Evolutionary conservation across 176 grass and related monocot species (phyloP).

Genomic region (Oryza coarctata): DNA sequence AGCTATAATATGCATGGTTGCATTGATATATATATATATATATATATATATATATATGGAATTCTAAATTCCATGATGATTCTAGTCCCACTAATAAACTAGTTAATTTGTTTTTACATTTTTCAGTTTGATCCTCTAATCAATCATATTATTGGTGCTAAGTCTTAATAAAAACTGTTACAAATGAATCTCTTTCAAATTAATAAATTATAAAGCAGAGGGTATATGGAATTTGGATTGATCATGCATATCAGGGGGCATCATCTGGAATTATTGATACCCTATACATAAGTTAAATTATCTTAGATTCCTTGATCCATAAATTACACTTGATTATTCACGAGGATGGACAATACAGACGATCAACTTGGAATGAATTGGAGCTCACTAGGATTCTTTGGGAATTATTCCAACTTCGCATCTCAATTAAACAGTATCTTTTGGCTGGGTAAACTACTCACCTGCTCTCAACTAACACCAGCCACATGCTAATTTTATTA

Average conservation of each 20-base stretch:
- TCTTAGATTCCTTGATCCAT: neutral
- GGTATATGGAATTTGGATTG: neutral
- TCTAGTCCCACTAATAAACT: neutral
- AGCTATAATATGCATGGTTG: too few relatives aligned
- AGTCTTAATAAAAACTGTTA: neutral
- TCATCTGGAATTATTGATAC: neutral
- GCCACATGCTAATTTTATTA: conserved; percentile 31
- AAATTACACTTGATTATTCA: neutral
- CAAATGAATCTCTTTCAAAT: neutral
- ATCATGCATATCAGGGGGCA: neutral
- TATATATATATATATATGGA: too few relatives aligned
- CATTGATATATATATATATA: too few relatives aligned
- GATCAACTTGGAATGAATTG: conserved; percentile 30
- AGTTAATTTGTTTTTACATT: neutral
- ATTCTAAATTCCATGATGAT: neutral
- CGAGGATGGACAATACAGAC: neutral
- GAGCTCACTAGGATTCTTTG: conserved; percentile 44
- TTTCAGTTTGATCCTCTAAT: neutral
- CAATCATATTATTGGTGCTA: too few relatives aligned
- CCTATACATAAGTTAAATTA: neutral
- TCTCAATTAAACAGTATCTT: conserved; percentile 4
- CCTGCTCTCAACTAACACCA: conserved; percentile 41
- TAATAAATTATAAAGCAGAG: neutral
- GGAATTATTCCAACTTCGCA: conserved; percentile 18
- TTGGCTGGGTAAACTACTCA: conserved; percentile 24